These are phyloP conservation scores for Cercospora berteroae DNA, from an alignment of 2,329 filamentous ascomycete species.

Conservation along the genomic window DNA sequence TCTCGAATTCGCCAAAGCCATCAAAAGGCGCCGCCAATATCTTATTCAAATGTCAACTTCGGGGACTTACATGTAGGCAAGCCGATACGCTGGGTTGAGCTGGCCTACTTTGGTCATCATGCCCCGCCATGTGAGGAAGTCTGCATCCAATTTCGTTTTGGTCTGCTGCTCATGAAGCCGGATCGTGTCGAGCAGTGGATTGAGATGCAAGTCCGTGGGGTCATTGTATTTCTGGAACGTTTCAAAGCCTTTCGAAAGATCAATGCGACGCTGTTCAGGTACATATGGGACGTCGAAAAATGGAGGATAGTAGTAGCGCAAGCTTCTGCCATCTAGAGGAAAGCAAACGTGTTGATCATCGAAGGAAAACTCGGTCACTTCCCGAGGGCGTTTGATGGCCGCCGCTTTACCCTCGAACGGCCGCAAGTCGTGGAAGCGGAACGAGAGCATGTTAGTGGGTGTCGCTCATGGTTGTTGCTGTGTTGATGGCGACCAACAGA, in stretches of 20 bases:
- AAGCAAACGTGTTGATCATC: slow-evolving; percentile 76
- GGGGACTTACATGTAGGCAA: neutral
- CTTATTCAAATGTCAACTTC: slow-evolving; percentile 46
- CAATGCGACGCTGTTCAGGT: slow-evolving; percentile 50
- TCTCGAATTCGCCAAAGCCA: slow-evolving; percentile 83
- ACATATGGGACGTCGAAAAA: slow-evolving; percentile 32
- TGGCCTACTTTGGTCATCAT: slow-evolving; percentile 89
- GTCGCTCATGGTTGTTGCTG: neutral
- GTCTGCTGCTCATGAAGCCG: slow-evolving; percentile 68
- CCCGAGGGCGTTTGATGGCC: slow-evolving; percentile 73
- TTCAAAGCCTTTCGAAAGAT: slow-evolving; percentile 79
- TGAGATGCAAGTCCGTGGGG: slow-evolving; percentile 83
- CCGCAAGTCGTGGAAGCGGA: slow-evolving; percentile 66
- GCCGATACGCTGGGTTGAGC: neutral
- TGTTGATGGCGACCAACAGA: neutral
- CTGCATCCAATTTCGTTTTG: slow-evolving; percentile 53
- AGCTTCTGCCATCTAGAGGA: slow-evolving; percentile 67
- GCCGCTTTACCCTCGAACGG: slow-evolving; percentile 67
- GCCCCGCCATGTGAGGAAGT: slow-evolving; percentile 89
- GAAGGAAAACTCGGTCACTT: slow-evolving; percentile 92
- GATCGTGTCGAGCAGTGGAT: slow-evolving; percentile 76
- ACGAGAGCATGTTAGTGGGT: slow-evolving; percentile 38
- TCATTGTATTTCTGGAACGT: slow-evolving; percentile 74
- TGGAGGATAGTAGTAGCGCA: slow-evolving; percentile 60
- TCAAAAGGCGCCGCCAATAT: slow-evolving; percentile 85